Evolutionary conservation across 2,329 filamentous ascomycete species (phyloP).

Genomic region (Coleophoma crateriformis): DNA sequence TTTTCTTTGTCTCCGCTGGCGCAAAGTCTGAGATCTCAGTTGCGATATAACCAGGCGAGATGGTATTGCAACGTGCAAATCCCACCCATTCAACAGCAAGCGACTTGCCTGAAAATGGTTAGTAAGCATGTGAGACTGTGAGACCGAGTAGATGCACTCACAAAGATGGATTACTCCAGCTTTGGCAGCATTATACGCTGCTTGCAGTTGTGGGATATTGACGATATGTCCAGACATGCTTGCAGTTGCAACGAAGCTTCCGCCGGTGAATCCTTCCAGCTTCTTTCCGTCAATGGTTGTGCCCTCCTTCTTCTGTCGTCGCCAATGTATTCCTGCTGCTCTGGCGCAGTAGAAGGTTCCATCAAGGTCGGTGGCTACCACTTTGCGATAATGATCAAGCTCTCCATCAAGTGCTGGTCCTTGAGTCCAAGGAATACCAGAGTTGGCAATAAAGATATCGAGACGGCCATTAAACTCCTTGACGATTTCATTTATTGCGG

Average conservation of each 20-base stretch:
- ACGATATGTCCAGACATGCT: constrained; percentile 75
- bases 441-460: constrained; percentile 76
- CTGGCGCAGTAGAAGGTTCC: constrained; percentile 74
- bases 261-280: constrained; percentile 53
- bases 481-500: constrained; percentile 46
- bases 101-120: constrained; percentile 48
- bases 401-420: constrained; percentile 62
- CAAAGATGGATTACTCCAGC: constrained; percentile 56
- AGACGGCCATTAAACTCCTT: constrained; percentile 68
- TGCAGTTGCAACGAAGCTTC: constrained; percentile 73
- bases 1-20: constrained; percentile 58
- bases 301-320: constrained; percentile 63
- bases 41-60: constrained; percentile 71
- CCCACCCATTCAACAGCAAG: constrained; percentile 73
- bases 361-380: constrained; percentile 68
- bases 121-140: neutral
- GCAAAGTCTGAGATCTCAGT: constrained; percentile 68
- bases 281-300: constrained; percentile 56
- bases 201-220: constrained; percentile 71
- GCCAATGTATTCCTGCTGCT: constrained; percentile 64
- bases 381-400: constrained; percentile 58
- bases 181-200: constrained; percentile 70
- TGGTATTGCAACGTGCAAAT: constrained; percentile 66
- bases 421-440: constrained; percentile 68
- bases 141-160: constrained; percentile 28